A percentile compares a stretch with the other conserved stretches of the same genome.
phyloP scores from a whole-genome alignment of 495 filamentous ascomycete genomes.

The Penicillium maclennaniae region DNA sequence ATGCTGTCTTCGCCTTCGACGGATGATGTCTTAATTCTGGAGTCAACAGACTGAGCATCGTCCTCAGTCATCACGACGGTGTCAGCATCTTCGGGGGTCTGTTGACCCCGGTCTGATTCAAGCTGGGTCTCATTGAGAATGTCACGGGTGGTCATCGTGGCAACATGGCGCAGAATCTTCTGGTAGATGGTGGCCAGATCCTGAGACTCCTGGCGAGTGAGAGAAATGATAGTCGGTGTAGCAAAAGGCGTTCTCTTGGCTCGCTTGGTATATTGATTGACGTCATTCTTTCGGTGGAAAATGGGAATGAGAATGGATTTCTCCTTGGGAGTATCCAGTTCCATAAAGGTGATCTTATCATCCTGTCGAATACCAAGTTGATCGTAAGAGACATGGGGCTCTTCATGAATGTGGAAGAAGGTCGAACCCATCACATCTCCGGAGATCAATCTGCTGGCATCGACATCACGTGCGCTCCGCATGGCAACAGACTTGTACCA shows the following conservation, averaged over 20 bases:
- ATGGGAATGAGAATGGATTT: constrained; percentile 76
- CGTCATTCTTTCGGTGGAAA: constrained; percentile 57
- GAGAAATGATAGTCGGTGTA: constrained; percentile 54
- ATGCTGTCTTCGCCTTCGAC: constrained; percentile 88
- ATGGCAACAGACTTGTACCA: constrained; percentile 70
- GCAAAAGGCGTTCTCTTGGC: constrained; percentile 46
- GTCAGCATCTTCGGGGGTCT: constrained; percentile 61
- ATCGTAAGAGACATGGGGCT: constrained; percentile 53
- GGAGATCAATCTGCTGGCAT: constrained; percentile 57
- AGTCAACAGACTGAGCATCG: constrained; percentile 67
- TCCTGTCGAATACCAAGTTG: constrained; percentile 59
- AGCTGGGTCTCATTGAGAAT: constrained; percentile 47
- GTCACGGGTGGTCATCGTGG: constrained; percentile 57
- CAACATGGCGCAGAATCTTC: constrained; percentile 56
- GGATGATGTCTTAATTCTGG: constrained; percentile 67
- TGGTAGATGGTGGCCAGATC: constrained; percentile 57
- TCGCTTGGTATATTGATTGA: constrained; percentile 46
- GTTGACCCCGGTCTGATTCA: constrained; percentile 19
- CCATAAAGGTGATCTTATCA: constrained; percentile 71
- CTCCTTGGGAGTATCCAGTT: constrained; percentile 67
- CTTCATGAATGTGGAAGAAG: constrained; percentile 80
- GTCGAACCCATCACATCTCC: constrained; percentile 74
- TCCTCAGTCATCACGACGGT: constrained; percentile 68
- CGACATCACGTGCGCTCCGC: constrained; percentile 55
- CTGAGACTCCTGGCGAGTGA: constrained; percentile 58